A percentile compares a stretch with the other conserved stretches of the same genome.
These are phyloP conservation scores for Thielaviopsis ethacetica DNA, from an alignment of 2,329 filamentous ascomycete species.

Conservation along the genomic window DNA sequence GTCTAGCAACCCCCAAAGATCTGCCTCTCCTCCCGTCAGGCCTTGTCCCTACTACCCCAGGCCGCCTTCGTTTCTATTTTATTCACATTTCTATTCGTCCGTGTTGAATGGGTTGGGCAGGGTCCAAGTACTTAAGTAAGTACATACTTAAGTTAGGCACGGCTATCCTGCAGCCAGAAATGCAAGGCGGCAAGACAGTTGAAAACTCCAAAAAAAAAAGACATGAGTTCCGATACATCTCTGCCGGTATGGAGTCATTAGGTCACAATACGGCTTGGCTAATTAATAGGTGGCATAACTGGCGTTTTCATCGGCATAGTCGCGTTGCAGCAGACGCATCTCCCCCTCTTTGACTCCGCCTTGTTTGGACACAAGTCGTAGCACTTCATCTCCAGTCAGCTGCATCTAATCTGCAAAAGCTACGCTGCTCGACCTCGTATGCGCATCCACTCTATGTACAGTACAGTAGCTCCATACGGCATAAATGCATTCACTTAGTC, in stretches of 20 bases:
- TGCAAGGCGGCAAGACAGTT: too few species aligned
- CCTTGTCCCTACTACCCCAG: not conserved
- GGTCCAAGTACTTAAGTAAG: not conserved
- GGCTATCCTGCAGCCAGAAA: not conserved
- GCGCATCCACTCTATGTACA: not conserved
- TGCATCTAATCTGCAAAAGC: not conserved
- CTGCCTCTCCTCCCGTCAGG: not conserved
- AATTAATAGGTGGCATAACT: too few species aligned
- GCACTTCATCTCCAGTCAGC: not conserved
- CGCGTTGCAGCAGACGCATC: not conserved
- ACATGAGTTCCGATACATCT: too few species aligned
- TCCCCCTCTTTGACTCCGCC: not conserved
- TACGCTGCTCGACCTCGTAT: not conserved
- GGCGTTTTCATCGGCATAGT: too few species aligned
- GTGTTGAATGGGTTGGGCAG: not conserved
- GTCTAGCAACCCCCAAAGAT: not conserved
- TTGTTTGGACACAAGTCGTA: not conserved
- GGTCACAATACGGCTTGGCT: too few species aligned
- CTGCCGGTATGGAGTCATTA: too few species aligned
- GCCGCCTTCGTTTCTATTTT: too few species aligned
- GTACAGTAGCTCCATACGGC: too few species aligned
- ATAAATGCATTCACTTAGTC: not conserved
- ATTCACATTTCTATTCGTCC: too few species aligned
- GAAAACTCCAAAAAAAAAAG: too few species aligned
- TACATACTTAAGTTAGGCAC: not conserved